Base-by-base conservation (phyloP, 2,329 filamentous ascomycete species). In the Aureobasidium sp. region DNA sequence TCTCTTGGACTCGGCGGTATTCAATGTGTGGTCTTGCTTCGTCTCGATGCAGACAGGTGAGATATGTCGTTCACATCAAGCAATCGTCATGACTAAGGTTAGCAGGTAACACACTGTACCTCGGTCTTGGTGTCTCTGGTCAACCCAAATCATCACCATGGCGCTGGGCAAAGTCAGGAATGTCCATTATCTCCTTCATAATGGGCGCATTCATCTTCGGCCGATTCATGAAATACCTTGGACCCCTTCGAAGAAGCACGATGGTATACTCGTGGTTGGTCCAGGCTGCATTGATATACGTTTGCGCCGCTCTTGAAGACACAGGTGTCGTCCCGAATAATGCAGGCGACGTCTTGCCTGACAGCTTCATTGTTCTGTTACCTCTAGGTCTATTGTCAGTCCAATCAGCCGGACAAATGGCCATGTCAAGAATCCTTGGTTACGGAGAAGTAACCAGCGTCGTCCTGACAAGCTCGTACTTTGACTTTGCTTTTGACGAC, bases 21-120 rank as follows among this genome's bases (percentile, higher is more conserved):
- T 89, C 51, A 87, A 86, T 62, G 87, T 88, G 45, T 92, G 88
- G 86, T 87, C 88, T 14, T 87, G 87, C 2, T 93, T 93, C 68
- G 88, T 91, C 44, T 89, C 86, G 68, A 92, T 92, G 89, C 89
- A 92, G 71, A 92, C 89, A 36, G 88, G 88, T 84, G 69, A 65
- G 77, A 62, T 31, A 55, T 17, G 20, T 37, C 25, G 17, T 36
- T 12, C 25, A n/a, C 25, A 22, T 44, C 39, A 15, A 8, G 9
- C 2, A 9, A 31, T 1, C 2, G 5, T 15, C 5, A 8, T 20
- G n/a, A 39, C 37, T 47, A 1, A 53, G 48, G 31, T 15, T 39
- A 62, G 48, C 52, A 70, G 72, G 87, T 63, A 93, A 93, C 73
- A 91, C 89, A 5, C 84, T 93, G 52, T 93, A 91, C 71, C 79